Base-by-base conservation (phyloP, 495 filamentous ascomycete species). In the Durotheca rogersii region DNA sequence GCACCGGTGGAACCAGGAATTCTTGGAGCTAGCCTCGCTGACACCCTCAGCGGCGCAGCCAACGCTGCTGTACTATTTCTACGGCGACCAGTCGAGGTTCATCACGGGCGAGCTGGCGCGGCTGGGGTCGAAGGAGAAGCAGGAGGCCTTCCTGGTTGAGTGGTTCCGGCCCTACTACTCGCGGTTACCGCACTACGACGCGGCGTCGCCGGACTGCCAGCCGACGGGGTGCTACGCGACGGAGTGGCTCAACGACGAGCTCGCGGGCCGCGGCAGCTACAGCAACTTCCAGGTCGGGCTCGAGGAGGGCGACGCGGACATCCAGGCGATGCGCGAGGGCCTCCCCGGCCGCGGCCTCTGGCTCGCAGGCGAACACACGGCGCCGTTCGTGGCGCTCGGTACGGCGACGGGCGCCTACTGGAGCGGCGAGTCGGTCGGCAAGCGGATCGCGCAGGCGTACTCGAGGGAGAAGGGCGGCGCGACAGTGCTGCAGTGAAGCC, bases 331-430 rank as follows among this genome's bases (percentile, higher is more conserved):
- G 73, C 73, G 90, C 21, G 69, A 78, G 2, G 92, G 90, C 2
- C 69, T 87, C 33, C 75, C 81, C 3, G 81, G 79, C 9, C 75
- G 87, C 12, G 82, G 85, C 1, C 55, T 96, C 3, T 98, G 91
- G 91, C 81, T 96, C 56, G 93, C 92, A 0, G 92, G 92, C 0
- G 92, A 98, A 67, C 93, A 96, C 70, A 95, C 91, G 19, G 83
- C 89, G 18, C 92, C 92, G 19, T 94, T 95, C 67, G 81, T 91
- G 14, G 89, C 87, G 11, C 65, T 95, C 40, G 91, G 91, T 1
- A 96, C 90, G 6, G 86, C 83, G 7, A 91, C 89, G 2, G 91
- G 91, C 1, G 91, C 91, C 7, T 96, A 89, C 53, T 95, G 89
- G 90, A 90, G 88, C 65, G 92, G 92, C 0, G 88, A 96, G 69